Percentiles rank a stretch among this genome's conserved stretches.
Conservation (phyloP, 2,329 filamentous ascomycete genomes). For the Myriosclerotinia scirpicola region DNA sequence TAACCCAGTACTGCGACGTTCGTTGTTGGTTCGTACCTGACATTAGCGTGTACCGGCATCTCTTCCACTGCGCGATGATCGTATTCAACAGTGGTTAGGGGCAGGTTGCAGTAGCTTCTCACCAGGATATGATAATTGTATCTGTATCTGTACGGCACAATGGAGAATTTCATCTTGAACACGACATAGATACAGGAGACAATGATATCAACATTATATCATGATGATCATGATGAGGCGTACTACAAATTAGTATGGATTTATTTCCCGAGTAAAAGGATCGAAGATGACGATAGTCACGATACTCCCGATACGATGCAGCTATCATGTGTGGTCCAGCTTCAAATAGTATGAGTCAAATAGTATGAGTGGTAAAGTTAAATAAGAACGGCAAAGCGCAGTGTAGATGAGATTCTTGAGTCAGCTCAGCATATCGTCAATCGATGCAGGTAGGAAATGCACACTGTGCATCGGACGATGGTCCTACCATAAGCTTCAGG, state of each 20-base stretch:
- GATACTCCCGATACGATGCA: background rate
- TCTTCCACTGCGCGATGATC: constrained; percentile 24
- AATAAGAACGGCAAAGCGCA: background rate
- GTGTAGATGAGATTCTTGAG: background rate
- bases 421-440: constrained; percentile 12
- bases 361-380: background rate
- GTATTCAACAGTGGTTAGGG: constrained; percentile 24
- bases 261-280: background rate
- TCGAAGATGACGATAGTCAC: constrained; percentile 12
- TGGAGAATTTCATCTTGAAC: constrained; percentile 13
- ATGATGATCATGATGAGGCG: constrained; percentile 13
- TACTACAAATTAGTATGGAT: background rate
- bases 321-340: constrained; percentile 4
- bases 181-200: constrained; percentile 9
- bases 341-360: background rate
- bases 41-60: constrained; percentile 28
- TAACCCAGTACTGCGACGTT: constrained; percentile 16
- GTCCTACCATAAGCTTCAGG: constrained; percentile 16
- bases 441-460: constrained; percentile 3
- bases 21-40: constrained; percentile 31
- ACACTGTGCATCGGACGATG: constrained; percentile 16
- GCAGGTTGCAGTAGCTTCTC: constrained; percentile 17
- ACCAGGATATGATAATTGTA: background rate
- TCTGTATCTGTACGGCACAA: background rate
- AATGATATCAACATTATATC: constrained; percentile 9